These are phyloP conservation scores for Plectosphaerella cucumerina DNA, from an alignment of 2,329 filamentous ascomycete genomes.

Conservation along the genomic window DNA sequence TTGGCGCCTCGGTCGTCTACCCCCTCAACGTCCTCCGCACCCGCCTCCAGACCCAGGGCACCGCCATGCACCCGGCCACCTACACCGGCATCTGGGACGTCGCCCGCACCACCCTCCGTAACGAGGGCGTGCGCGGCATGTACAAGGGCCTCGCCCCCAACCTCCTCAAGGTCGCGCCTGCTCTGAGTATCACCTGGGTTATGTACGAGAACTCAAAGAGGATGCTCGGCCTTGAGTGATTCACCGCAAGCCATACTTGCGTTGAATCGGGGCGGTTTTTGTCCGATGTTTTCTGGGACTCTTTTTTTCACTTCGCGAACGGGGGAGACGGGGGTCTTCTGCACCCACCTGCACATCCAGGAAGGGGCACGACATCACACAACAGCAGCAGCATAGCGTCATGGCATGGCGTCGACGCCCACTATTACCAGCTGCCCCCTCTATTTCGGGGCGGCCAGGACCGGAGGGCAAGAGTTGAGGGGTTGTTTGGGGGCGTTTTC, in stretches of 20 bases:
- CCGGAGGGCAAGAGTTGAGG: no score
- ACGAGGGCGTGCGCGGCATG: slow-evolving; percentile 79
- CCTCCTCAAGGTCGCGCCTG: slow-evolving; percentile 90
- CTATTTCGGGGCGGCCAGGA: no score
- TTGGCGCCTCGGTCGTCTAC: slow-evolving; percentile 92
- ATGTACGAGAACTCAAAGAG: slow-evolving; percentile 89
- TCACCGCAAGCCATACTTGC: no score
- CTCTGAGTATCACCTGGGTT: slow-evolving; percentile 91
- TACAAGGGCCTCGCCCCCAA: slow-evolving; percentile 97
- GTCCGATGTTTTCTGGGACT: no score
- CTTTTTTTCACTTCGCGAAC: no score
- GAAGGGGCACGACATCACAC: not conserved
- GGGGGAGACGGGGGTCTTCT: no score
- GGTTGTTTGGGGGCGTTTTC: no score
- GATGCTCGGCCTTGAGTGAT: slow-evolving; percentile 51
- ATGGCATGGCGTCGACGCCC: slow-evolving; percentile 2
- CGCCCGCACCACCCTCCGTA: slow-evolving; percentile 72
- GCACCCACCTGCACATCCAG: not conserved
- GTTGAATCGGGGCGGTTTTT: no score
- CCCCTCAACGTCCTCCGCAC: slow-evolving; percentile 92
- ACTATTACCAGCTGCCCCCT: not conserved
- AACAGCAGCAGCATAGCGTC: not conserved
- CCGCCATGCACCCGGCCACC: slow-evolving; percentile 81
- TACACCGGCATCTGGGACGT: slow-evolving; percentile 93
- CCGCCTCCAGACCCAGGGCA: slow-evolving; percentile 89